Conservation (phyloP, 805 yeast genomes). For the Spathaspora hagerdaliae region DNA sequence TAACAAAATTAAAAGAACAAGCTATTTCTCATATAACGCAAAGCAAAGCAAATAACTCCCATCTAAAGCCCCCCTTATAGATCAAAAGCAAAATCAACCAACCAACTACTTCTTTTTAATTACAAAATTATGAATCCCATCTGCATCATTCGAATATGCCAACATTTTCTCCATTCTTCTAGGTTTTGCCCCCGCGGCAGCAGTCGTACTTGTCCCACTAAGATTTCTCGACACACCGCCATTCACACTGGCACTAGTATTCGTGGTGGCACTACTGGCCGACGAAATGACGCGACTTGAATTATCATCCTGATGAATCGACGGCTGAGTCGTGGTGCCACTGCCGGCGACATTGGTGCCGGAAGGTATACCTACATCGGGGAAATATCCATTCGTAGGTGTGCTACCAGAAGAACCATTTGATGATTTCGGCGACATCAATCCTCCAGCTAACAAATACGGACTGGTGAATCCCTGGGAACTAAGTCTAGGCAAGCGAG, state of each 20-base stretch:
- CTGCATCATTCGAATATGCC: constrained; percentile 39
- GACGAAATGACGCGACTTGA: too few species aligned
- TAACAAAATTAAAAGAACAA: too few species aligned
- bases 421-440: constrained; percentile 36
- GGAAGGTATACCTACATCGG: constrained; percentile 7
- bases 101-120: constrained; percentile 27
- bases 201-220: neutral
- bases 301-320: too few species aligned
- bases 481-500: constrained; percentile 6
- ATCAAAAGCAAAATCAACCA: too few species aligned
- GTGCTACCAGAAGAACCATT: constrained; percentile 4
- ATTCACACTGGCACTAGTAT: neutral
- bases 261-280: too few species aligned
- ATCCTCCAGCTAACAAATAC: constrained; percentile 60
- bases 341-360: neutral
- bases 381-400: constrained; percentile 10
- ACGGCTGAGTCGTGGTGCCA: too few species aligned
- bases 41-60: too few species aligned
- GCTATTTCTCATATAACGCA: too few species aligned
- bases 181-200: neutral
- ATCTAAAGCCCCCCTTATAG: too few species aligned
- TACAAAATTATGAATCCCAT: constrained; percentile 34
- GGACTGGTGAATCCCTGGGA: constrained; percentile 63
- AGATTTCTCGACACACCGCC: neutral
- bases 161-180: constrained; percentile 26